A percentile compares a stretch with the other conserved stretches of the same genome.
Evolutionary conservation across 495 filamentous ascomycete genomes (phyloP).

Genomic region (Lepraria neglecta): DNA sequence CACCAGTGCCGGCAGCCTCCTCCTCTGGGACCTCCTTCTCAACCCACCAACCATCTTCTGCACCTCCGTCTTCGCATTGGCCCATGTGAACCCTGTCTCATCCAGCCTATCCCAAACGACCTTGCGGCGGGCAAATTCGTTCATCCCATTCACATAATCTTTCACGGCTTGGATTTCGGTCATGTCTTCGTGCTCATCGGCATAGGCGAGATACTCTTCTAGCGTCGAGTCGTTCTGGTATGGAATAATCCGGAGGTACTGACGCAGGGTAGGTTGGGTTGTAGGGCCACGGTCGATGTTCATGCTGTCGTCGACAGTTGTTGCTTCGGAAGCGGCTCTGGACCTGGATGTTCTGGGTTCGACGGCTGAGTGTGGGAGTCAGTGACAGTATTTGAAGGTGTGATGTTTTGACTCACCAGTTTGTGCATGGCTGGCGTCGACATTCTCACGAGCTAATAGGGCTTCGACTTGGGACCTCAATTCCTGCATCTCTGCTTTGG

Average conservation of each 20-base stretch:
- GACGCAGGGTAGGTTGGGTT: neutral
- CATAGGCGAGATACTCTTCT: constrained; percentile 27
- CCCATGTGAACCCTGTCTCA: constrained; percentile 30
- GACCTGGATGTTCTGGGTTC: constrained; percentile 1
- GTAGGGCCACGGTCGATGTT: neutral
- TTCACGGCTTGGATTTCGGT: constrained; percentile 27
- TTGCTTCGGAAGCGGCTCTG: constrained; percentile 10
- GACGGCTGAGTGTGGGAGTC: neutral
- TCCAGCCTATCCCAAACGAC: constrained; percentile 26
- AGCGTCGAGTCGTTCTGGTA: constrained; percentile 18
- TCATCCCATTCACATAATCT: constrained; percentile 32
- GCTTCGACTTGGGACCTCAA: constrained; percentile 16
- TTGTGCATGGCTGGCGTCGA: neutral
- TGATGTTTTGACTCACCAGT: constrained; percentile 7
- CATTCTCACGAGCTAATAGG: neutral
- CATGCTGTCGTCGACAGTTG: constrained; percentile 14
- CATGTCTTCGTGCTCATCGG: constrained; percentile 10
- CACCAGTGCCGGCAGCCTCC: neutral
- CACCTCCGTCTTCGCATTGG: constrained; percentile 18
- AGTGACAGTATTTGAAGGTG: neutral
- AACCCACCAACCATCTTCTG: constrained; percentile 13
- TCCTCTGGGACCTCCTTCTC: constrained; percentile 18
- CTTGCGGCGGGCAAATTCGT: constrained; percentile 14
- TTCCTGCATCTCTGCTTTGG: constrained; percentile 19
- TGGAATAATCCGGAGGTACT: constrained; percentile 1